phyloP scores from a whole-genome alignment of 345 rosid genomes.

The Populus davidiana region DNA sequence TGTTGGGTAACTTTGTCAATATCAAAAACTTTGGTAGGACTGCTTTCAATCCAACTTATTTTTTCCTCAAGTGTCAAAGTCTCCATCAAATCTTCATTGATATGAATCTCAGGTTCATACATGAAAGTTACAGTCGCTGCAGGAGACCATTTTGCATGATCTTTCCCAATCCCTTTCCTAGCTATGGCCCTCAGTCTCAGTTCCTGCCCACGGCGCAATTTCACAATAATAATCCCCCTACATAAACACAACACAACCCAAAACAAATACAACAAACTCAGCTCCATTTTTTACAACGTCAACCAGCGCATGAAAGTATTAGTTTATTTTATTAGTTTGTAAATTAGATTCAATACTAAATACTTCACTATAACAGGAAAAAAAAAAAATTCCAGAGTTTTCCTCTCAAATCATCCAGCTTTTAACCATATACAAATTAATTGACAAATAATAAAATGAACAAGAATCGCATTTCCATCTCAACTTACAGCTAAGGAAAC shows the following conservation, averaged over 20 bases:
- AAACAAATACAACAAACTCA: background rate
- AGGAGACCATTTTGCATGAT: constrained; percentile 98
- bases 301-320: too few species aligned
- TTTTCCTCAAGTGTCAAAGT: constrained; percentile 69
- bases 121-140: constrained; percentile 98
- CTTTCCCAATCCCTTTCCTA: constrained; percentile 92
- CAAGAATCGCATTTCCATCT: background rate
- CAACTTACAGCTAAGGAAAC: background rate
- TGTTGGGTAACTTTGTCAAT: constrained; percentile 61
- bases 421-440: too few species aligned
- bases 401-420: too few species aligned
- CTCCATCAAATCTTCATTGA: constrained; percentile 88
- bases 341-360: too few species aligned
- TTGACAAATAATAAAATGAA: too few species aligned
- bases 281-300: too few species aligned
- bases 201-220: constrained; percentile 83
- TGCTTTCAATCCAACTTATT: constrained; percentile 68
- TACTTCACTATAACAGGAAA: too few species aligned
- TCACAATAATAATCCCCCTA: constrained; percentile 90
- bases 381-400: too few species aligned
- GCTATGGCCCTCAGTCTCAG: constrained; percentile 88
- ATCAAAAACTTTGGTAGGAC: constrained; percentile 86
- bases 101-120: constrained; percentile 89
- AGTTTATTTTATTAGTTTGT: too few species aligned
- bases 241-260: background rate